Base-by-base conservation (phyloP, 2,329 filamentous ascomycete species). In the Scedosporium dehoogii region DNA sequence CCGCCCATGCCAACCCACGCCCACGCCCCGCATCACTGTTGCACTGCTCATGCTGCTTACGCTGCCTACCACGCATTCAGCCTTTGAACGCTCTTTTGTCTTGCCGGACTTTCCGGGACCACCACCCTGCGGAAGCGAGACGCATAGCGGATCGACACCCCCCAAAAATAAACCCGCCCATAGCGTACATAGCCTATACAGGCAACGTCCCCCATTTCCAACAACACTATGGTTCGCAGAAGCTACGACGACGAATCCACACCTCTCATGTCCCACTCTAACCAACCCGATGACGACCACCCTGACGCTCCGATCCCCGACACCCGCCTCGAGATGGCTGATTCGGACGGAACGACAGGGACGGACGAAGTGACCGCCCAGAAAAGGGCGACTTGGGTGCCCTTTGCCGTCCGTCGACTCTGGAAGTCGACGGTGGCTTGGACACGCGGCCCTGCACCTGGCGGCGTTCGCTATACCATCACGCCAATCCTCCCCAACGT, bases 401-500 rank as follows among this genome's bases (percentile, higher is more conserved):
- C 85, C 1, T 82, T 81, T 67, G 78, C 81, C 12, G 71, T 81
- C 44, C 79, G 82, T 53, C 78, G 80, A 62, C 70, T 78, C 61
- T 68, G 72, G 58, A 76, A 72, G 60, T 73, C 75, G 58, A 69
- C 77, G 4, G 73, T 68, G 25, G 75, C 69, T 61, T 88, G 85
- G 85, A 74, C 79, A 10, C 71, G 75, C 55, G 86, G 86, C 0
- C 86, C 86, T 77, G 75, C 59, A 73, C 71, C 2, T 70, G 72
- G 64, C 73, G 64, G 71, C 48, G 5, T 53, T 21, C 48, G 71
- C 48, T 79, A 78, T 70, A 75, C 70, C 64, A 86, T 89, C 69
- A 73, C 75, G 56, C 85, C 86, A 0, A 65, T 90, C 62, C 83
- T 92, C 60, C 88, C 89, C 1, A 70, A 70, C 12, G 72, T 91